These are phyloP conservation scores for Yamadazyma philogaea DNA, from an alignment of 805 yeast species.

Conservation along the genomic window DNA sequence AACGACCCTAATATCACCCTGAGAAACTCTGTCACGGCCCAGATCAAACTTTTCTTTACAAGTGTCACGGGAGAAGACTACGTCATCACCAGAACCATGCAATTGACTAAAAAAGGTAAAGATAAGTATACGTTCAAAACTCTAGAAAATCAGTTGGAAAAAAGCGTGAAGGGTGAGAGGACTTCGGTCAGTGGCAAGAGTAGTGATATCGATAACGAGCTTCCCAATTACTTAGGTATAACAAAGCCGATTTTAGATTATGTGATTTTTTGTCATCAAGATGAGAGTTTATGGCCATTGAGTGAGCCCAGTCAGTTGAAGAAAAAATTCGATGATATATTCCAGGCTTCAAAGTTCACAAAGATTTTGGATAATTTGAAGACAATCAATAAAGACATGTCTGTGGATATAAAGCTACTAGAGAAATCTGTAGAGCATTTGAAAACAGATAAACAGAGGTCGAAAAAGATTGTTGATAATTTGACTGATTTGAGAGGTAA, in stretches of 20 bases:
- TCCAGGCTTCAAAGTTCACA: conserved; percentile 90
- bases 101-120: conserved; percentile 52
- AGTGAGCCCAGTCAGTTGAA: conserved; percentile 86
- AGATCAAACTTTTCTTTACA: conserved; percentile 81
- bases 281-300: conserved; percentile 94
- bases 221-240: conserved; percentile 84
- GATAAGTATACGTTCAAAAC: conserved; percentile 69
- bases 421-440: conserved; percentile 78
- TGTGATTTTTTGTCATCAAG: conserved; percentile 96
- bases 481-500: conserved; percentile 41
- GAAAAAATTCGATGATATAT: conserved; percentile 92
- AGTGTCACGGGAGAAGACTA: conserved; percentile 69
- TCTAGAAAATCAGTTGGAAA: conserved; percentile 80
- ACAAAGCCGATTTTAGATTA: conserved; percentile 84
- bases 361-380: conserved; percentile 84
- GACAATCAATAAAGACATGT: conserved; percentile 70
- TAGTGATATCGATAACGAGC: conserved; percentile 75
- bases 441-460: conserved; percentile 68
- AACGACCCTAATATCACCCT: conserved; percentile 86
- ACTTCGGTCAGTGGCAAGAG: conserved; percentile 76
- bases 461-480: conserved; percentile 52
- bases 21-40: conserved; percentile 78
- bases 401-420: conserved; percentile 68
- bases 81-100: conserved; percentile 86
- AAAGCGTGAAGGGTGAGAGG: conserved; percentile 62